Evolutionary conservation across 1,284 basidiomycete species (phyloP).

Genomic region (Puccinia brachypodii): DNA sequence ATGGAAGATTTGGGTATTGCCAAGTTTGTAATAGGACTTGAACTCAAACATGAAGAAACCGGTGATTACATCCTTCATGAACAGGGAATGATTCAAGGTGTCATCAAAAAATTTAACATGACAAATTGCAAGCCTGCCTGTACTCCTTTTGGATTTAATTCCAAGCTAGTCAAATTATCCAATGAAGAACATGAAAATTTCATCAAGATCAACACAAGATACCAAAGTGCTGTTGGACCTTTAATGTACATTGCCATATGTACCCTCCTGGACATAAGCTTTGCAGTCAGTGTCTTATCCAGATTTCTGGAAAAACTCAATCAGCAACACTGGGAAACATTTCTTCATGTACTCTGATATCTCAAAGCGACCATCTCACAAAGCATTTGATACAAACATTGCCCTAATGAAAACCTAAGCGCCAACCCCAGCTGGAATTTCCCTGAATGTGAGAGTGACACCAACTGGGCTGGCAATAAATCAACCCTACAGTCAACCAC

Average conservation of each 20-base stretch:
- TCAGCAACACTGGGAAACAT: background rate
- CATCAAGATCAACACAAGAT: background rate
- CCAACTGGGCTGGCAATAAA: background rate
- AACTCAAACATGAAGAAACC: background rate
- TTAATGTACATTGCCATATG: slow-evolving; percentile 20
- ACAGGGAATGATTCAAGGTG: background rate
- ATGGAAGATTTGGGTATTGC: slow-evolving; percentile 7
- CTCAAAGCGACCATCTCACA: background rate
- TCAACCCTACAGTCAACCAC: background rate
- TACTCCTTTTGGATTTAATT: background rate
- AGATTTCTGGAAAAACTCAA: background rate
- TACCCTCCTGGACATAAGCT: slow-evolving; percentile 23
- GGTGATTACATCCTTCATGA: background rate
- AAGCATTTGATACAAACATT: background rate
- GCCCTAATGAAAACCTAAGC: background rate
- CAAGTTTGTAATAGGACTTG: background rate
- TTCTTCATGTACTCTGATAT: background rate
- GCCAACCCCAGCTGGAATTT: background rate
- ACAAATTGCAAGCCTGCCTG: background rate
- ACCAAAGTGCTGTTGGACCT: background rate
- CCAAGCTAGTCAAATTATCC: background rate
- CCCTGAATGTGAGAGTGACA: background rate
- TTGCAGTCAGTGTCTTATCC: slow-evolving; percentile 4
- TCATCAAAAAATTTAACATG: background rate
- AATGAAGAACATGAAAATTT: background rate